These are phyloP conservation scores for Zizania palustris DNA, from an alignment of 202 grass and related monocot species.

Conservation along the genomic window DNA sequence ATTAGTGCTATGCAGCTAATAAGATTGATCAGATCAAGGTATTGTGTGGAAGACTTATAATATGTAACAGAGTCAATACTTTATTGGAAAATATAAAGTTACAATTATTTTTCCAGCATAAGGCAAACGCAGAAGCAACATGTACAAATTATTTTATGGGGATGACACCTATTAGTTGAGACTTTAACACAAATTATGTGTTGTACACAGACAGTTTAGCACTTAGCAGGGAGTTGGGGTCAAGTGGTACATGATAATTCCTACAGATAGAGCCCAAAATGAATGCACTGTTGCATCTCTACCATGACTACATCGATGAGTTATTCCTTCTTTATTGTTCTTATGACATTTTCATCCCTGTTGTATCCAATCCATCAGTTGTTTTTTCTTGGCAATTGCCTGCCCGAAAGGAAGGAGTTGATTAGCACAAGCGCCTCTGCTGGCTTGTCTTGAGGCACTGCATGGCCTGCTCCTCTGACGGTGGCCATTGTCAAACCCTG, in stretches of 20 bases:
- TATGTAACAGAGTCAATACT: not conserved
- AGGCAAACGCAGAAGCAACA: not conserved
- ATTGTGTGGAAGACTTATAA: slow-evolving; percentile 58
- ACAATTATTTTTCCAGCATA: not conserved
- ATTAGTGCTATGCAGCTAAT: not conserved
- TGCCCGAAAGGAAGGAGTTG: slow-evolving; percentile 60
- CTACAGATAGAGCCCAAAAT: slow-evolving; percentile 17
- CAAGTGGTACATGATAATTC: not conserved
- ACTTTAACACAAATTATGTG: not conserved
- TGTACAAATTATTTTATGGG: not conserved
- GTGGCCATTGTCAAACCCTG: slow-evolving; percentile 76
- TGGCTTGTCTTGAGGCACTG: slow-evolving; percentile 90
- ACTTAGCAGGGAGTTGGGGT: not conserved
- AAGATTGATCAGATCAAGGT: slow-evolving; percentile 75
- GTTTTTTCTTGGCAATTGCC: slow-evolving; percentile 50
- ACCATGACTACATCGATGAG: not conserved
- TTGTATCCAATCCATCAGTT: slow-evolving; percentile 7
- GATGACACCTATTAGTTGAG: not conserved
- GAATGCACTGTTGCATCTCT: not conserved
- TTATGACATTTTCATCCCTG: not conserved
- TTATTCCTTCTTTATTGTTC: not conserved
- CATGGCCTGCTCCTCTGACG: slow-evolving; percentile 84
- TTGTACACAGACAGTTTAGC: not conserved
- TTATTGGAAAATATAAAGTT: not conserved
- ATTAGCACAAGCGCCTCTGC: slow-evolving; percentile 71